Evolutionary conservation across 345 rosid species (phyloP).

Genomic region (Kernera saxatilis): DNA sequence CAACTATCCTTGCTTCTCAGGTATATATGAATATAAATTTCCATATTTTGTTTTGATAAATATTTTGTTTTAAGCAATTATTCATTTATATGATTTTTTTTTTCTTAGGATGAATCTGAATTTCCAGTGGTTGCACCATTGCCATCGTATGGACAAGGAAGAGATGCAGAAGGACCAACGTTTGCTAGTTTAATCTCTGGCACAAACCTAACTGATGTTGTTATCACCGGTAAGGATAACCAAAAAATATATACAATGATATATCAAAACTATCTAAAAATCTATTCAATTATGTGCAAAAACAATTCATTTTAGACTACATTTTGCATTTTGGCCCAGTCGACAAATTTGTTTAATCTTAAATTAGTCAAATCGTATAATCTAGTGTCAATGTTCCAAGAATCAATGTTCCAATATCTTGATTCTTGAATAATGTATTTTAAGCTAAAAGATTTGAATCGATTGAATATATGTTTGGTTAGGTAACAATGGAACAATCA

Average conservation of each 20-base stretch:
- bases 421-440: neutral
- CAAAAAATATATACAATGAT: neutral
- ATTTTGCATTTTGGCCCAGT: too few relatives aligned
- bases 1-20: constrained; percentile 68
- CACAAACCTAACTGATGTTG: constrained; percentile 66
- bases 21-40: constrained; percentile 25
- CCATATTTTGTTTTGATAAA: neutral
- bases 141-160: constrained; percentile 72
- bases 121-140: constrained; percentile 49
- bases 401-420: neutral
- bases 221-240: constrained; percentile 53
- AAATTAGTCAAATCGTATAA: too few relatives aligned
- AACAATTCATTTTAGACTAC: too few relatives aligned
- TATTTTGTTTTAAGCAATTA: neutral
- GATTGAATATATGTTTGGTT: neutral
- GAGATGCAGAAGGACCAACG: constrained; percentile 59
- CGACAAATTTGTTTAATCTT: too few relatives aligned
- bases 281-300: too few relatives aligned
- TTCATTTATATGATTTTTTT: neutral
- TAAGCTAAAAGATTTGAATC: neutral
- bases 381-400: neutral
- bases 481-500: constrained; percentile 80
- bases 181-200: constrained; percentile 60
- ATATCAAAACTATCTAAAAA: neutral
- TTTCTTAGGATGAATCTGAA: constrained; percentile 44